Evolutionary conservation across 306 rosid genomes (phyloP).

Genomic region (Carpinus fangiana): DNA sequence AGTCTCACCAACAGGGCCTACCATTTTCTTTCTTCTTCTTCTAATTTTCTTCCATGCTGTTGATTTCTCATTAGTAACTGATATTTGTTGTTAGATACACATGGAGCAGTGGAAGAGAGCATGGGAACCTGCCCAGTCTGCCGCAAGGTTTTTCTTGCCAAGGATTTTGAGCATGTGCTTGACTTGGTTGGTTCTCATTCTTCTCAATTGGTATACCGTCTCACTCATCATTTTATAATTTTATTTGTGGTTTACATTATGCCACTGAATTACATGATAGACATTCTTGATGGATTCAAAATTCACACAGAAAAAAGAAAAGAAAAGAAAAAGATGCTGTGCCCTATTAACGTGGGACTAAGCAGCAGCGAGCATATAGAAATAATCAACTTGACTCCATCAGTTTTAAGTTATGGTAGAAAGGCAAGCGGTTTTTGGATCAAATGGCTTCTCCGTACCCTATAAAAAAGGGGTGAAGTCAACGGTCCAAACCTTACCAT

Average conservation of each 20-base stretch:
- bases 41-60: neutral
- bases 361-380: neutral
- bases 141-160: slow-evolving; percentile 64
- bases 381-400: neutral
- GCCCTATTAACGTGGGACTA: neutral
- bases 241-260: slow-evolving; percentile 15
- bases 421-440: neutral
- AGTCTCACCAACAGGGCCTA: neutral
- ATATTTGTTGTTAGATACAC: slow-evolving; percentile 28
- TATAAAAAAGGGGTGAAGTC: neutral
- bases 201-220: slow-evolving; percentile 47
- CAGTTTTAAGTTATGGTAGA: neutral
- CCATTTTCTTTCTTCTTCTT: neutral
- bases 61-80: slow-evolving; percentile 17
- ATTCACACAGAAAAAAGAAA: neutral
- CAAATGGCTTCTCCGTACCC: neutral
- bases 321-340: neutral
- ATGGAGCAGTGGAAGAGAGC: slow-evolving; percentile 36
- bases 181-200: slow-evolving; percentile 57
- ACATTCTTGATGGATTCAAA: neutral
- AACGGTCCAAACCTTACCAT: neutral
- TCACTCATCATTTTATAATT: slow-evolving; percentile 11
- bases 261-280: neutral
- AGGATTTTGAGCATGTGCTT: slow-evolving; percentile 77
- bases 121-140: slow-evolving; percentile 83